These are phyloP conservation scores for Evernia prunastri DNA, from an alignment of 495 filamentous ascomycete genomes.

Conservation along the genomic window DNA sequence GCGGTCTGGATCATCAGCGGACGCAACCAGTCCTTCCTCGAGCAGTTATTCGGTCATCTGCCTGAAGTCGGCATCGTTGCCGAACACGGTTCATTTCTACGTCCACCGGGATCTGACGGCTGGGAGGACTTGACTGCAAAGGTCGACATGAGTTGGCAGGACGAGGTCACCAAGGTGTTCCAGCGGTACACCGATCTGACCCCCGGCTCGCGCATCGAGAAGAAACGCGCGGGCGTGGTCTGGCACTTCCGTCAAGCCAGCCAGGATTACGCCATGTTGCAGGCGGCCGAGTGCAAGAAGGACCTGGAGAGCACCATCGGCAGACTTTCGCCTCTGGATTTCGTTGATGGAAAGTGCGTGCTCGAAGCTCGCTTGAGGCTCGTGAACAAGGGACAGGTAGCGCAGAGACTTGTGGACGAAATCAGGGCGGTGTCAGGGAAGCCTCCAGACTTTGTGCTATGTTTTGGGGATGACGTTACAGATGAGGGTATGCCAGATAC, in stretches of 20 bases:
- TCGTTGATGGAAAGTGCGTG: conserved; percentile 94
- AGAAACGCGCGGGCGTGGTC: conserved; percentile 83
- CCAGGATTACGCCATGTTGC: conserved; percentile 68
- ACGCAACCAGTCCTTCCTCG: conserved; percentile 80
- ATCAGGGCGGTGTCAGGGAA: conserved; percentile 38
- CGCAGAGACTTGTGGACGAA: conserved; percentile 63
- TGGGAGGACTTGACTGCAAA: conserved; percentile 85
- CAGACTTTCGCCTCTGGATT: conserved; percentile 78
- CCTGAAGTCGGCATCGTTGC: conserved; percentile 78
- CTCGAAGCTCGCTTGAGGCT: conserved; percentile 92
- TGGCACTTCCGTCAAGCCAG: conserved; percentile 96
- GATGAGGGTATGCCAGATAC: conserved; percentile 66
- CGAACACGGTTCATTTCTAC: conserved; percentile 92
- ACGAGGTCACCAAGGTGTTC: conserved; percentile 72
- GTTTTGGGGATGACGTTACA: conserved; percentile 89
- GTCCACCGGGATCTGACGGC: conserved; percentile 58
- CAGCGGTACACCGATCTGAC: conserved; percentile 77
- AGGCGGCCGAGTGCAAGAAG: conserved; percentile 69
- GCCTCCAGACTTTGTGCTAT: conserved; percentile 73
- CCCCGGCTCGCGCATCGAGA: conserved; percentile 85
- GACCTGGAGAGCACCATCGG: conserved; percentile 52
- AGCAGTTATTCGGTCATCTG: conserved; percentile 82
- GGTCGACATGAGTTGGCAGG: conserved; percentile 84
- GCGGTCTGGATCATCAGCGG: conserved; percentile 98
- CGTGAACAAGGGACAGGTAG: conserved; percentile 95